Conservation (phyloP, 2,329 filamentous ascomycete genomes). For the Penicillium sp. region DNA sequence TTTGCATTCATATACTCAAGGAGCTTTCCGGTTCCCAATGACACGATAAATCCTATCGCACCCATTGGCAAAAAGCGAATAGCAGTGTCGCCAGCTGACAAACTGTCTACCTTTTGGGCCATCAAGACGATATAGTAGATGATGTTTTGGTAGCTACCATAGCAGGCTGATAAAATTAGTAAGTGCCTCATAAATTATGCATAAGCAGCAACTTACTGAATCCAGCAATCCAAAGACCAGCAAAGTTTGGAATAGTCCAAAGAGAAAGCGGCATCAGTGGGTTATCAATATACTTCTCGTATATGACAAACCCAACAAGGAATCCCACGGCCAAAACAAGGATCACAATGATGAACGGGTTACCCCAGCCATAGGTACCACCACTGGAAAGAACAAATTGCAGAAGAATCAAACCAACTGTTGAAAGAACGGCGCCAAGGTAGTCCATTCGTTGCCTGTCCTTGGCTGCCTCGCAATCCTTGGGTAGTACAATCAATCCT, state of each 20-base stretch:
- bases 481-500: conserved; percentile 40
- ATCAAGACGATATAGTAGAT: conserved; percentile 47
- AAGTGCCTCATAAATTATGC: neutral
- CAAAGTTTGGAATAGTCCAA: conserved; percentile 50
- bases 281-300: conserved; percentile 47
- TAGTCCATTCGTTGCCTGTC: conserved; percentile 42
- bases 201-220: conserved; percentile 32
- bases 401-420: conserved; percentile 44
- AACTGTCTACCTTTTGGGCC: conserved; percentile 41
- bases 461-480: conserved; percentile 35
- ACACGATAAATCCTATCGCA: conserved; percentile 38
- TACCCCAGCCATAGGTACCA: conserved; percentile 48
- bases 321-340: conserved; percentile 40
- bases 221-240: conserved; percentile 47
- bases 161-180: conserved; percentile 33
- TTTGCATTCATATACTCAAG: conserved; percentile 43
- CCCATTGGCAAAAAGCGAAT: conserved; percentile 46
- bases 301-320: conserved; percentile 39
- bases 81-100: conserved; percentile 41
- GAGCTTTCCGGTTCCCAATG: conserved; percentile 36
- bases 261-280: conserved; percentile 49
- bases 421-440: conserved; percentile 44
- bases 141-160: conserved; percentile 45
- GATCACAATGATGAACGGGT: conserved; percentile 47
- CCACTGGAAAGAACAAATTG: conserved; percentile 49